phyloP scores from a whole-genome alignment of 192 early-diverging fungal genomes.

The Umbelopsis sp. region DNA sequence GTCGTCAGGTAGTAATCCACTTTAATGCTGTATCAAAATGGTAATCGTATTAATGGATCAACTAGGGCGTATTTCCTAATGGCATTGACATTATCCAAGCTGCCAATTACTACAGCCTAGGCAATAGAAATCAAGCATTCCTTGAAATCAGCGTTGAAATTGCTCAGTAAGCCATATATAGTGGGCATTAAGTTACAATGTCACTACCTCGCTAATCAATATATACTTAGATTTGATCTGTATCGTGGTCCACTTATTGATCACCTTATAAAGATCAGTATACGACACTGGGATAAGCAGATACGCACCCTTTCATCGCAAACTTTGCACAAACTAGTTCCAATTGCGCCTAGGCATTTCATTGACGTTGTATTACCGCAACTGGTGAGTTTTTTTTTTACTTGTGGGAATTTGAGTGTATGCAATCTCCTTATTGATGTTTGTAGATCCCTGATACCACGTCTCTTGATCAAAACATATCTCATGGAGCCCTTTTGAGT shows the following conservation, averaged over 20 bases:
- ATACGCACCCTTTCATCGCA: conserved; percentile 80
- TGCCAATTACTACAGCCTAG: conserved; percentile 92
- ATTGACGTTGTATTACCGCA: conserved; percentile 53
- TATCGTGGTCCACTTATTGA: conserved; percentile 75
- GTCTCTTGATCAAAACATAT: conserved; percentile 48
- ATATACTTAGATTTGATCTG: conserved; percentile 59
- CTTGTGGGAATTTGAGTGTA: neutral
- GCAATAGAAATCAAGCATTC: conserved; percentile 79
- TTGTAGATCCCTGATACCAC: conserved; percentile 47
- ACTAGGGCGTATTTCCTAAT: conserved; percentile 80
- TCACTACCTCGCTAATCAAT: neutral
- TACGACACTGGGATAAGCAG: conserved; percentile 86
- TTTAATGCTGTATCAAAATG: neutral
- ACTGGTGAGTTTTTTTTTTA: conserved; percentile 46
- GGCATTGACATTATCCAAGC: conserved; percentile 90
- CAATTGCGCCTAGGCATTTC: conserved; percentile 59
- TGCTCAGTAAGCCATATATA: conserved; percentile 56
- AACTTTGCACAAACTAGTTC: conserved; percentile 66
- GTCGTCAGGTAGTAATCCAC: conserved; percentile 64
- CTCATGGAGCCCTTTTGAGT: conserved; percentile 65
- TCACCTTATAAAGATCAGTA: conserved; percentile 67
- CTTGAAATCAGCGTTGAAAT: conserved; percentile 71
- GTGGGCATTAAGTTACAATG: neutral
- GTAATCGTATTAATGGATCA: neutral
- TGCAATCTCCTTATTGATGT: no score